A percentile compares a stretch with the other conserved stretches of the same genome.
Conservation (phyloP, 257 asterid genomes). For the Solanum paucissectum region DNA sequence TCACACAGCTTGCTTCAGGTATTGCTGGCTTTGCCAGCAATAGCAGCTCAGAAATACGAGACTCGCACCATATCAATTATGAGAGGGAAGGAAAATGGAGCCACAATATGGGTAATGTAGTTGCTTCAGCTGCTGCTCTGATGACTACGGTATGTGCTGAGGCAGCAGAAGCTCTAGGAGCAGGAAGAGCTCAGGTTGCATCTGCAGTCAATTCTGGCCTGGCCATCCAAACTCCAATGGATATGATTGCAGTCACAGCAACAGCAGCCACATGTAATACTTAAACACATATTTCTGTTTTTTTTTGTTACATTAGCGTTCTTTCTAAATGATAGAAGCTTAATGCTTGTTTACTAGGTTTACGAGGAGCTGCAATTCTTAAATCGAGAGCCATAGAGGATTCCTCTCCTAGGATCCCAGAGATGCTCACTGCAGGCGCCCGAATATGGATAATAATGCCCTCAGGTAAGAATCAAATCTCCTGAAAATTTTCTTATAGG, state of each 20-base stretch:
- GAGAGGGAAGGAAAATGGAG: slow-evolving; percentile 7
- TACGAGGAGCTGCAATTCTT: slow-evolving; percentile 49
- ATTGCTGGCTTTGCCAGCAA: slow-evolving; percentile 42
- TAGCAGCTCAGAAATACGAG: slow-evolving; percentile 14
- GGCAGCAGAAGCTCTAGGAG: slow-evolving; percentile 56
- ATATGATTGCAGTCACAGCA: slow-evolving; percentile 55
- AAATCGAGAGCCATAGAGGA: slow-evolving; percentile 39
- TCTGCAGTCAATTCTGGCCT: slow-evolving; percentile 54
- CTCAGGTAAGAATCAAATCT: slow-evolving; percentile 28
- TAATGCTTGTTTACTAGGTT: slow-evolving; percentile 21
- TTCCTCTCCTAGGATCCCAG: slow-evolving; percentile 23
- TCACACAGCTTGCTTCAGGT: slow-evolving; percentile 66
- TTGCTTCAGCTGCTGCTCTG: slow-evolving; percentile 54
- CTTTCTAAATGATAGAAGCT: background rate
- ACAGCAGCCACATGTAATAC: slow-evolving; percentile 55
- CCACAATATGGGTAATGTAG: slow-evolving; percentile 24
- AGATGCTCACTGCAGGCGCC: slow-evolving; percentile 29
- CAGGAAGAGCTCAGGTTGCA: slow-evolving; percentile 35
- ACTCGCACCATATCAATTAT: slow-evolving; percentile 4
- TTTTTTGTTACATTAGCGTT: background rate
- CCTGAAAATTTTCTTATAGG: background rate
- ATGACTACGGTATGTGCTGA: slow-evolving; percentile 54
- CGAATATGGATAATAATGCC: slow-evolving; percentile 46
- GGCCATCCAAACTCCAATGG: slow-evolving; percentile 46
- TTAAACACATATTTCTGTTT: background rate